Evolutionary conservation across 306 rosid species (phyloP).

Genomic region (Fragaria nilgerrensis): DNA sequence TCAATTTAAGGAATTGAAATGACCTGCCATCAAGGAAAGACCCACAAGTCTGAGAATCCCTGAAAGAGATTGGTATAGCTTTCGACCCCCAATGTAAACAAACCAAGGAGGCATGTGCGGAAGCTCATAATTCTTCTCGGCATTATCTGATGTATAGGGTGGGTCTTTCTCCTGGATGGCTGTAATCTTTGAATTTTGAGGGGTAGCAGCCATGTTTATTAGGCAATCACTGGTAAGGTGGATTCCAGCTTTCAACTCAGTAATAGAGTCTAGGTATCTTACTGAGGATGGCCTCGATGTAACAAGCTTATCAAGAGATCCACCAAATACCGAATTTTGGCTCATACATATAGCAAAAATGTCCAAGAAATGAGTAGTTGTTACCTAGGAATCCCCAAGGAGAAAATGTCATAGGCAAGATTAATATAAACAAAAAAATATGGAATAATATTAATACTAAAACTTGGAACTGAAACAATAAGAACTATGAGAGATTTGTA

Average conservation of each 20-base stretch:
- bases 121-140: conserved; percentile 48
- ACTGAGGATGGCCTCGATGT: conserved; percentile 57
- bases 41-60: conserved; percentile 87
- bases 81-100: conserved; percentile 56
- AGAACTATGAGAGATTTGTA: not conserved
- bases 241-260: conserved; percentile 73
- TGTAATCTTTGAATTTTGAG: conserved; percentile 37
- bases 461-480: conserved; percentile 8
- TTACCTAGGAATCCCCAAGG: conserved; percentile 50
- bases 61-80: conserved; percentile 71
- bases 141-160: conserved; percentile 29
- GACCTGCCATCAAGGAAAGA: conserved; percentile 74
- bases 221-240: conserved; percentile 39
- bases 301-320: conserved; percentile 64
- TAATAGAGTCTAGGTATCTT: conserved; percentile 71
- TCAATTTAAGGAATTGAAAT: conserved; percentile 28
- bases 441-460: not conserved
- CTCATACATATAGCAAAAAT: conserved; percentile 69
- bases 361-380: conserved; percentile 76
- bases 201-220: conserved; percentile 37
- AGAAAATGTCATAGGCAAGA: not conserved
- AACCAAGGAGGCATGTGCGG: conserved; percentile 99
- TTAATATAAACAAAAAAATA: conserved; percentile 2
- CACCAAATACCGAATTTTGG: conserved; percentile 75
- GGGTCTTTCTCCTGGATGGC: conserved; percentile 44